A percentile compares a stretch with the other conserved stretches of the same genome.
These are phyloP conservation scores for Nakazawaea wickerhamii DNA, from an alignment of 805 yeast genomes.

Conservation along the genomic window DNA sequence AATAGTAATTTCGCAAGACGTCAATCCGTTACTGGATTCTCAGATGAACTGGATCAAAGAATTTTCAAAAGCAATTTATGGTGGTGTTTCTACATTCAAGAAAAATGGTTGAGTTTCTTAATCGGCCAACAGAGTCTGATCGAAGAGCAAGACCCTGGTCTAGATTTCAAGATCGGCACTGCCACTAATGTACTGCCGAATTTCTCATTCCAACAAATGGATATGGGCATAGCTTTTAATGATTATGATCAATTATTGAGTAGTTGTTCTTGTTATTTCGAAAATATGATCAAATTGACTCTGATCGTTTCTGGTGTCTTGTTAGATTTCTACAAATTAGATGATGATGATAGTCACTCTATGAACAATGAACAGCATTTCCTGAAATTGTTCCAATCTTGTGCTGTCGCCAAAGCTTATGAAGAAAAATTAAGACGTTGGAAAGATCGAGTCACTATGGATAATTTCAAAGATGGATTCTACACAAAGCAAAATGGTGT, in stretches of 20 bases:
- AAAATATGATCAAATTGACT: constrained; percentile 11
- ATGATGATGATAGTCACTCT: background rate
- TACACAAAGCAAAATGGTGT: background rate
- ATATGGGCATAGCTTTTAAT: background rate
- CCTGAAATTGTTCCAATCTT: background rate
- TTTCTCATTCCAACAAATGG: background rate
- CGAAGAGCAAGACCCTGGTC: background rate
- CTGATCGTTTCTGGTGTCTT: constrained; percentile 8
- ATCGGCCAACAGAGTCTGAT: constrained; percentile 10
- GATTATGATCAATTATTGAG: constrained; percentile 1
- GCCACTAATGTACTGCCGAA: constrained; percentile 1
- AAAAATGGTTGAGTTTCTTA: constrained; percentile 11
- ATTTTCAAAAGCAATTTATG: constrained; percentile 12
- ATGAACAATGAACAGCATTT: constrained; percentile 3
- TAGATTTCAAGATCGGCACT: background rate
- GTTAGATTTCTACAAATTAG: background rate
- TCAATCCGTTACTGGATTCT: background rate
- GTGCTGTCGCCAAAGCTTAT: background rate
- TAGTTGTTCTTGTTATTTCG: constrained; percentile 6
- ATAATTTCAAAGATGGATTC: background rate
- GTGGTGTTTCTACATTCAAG: constrained; percentile 14
- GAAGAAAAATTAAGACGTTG: constrained; percentile 5
- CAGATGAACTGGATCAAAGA: background rate
- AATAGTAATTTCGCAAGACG: background rate
- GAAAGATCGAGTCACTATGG: constrained; percentile 2